Evolutionary conservation across 1,139 yeast species (phyloP), one percentile per base, ranked within the genome.

Genomic region (Geotrichum bryndzae): DNA sequence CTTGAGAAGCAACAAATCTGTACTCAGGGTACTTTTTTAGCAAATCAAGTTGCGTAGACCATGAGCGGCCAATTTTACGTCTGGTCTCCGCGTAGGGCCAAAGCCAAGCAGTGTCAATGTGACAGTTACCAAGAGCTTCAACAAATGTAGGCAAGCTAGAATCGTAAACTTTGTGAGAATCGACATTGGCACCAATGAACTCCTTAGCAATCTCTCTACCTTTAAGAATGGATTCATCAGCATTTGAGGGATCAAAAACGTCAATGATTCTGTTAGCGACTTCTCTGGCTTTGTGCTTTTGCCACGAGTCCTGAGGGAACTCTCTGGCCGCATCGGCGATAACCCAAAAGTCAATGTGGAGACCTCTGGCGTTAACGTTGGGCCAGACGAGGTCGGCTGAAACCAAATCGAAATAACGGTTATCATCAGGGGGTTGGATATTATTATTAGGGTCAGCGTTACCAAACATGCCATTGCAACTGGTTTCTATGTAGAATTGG

Each of bases 1-100:
- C 95, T 71, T 94, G 98, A 13, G 97, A 90, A 0, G 98, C 97
- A 27, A 87, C 97, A 76, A 94, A 94, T 31, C 86, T 86, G 72
- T 90, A 91, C 76, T 94, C 99, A 0, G 98, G 97, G 69, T 90
- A 94, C 67, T 86, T 81, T 61, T 91, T 94, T 68, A 95, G 84
- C 63, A 94, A 76, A 62, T 90, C 87, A 63, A 92, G 79, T 76
- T 94, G 99, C 13, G 97, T 85, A 0, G 97, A 87, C 98, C 98
- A 94, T 4, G 97, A 90, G 67, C 99, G 83, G 3, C 91, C 96
- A 64, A 92, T 84, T 72, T 91, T 91, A 64, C 97, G 82, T 68
- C 88, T 87, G 0, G 98, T 90, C 74, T 94, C 97, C 2, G 96
- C 97, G 79, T 87, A 92, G 13, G 97, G 98, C 99, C 99, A 94